phyloP scores from a whole-genome alignment of 371 early-diverging fungal genomes.

The Zychaea mexicana region DNA sequence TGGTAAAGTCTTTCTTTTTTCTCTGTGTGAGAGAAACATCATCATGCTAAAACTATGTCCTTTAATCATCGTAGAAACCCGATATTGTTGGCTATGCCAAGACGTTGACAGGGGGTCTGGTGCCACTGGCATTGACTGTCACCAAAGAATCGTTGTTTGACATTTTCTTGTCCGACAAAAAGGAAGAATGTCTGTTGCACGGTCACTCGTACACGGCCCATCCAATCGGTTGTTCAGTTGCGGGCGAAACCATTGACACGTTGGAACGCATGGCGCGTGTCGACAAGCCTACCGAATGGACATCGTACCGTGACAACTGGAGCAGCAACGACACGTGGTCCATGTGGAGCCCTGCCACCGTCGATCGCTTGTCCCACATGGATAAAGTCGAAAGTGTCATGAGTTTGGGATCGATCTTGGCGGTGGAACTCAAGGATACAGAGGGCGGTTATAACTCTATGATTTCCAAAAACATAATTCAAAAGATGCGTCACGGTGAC shows the following conservation, averaged over 20 bases:
- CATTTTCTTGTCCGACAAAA: conserved; percentile 64
- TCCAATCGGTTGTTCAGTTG: conserved; percentile 82
- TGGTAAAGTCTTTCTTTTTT: conserved; percentile 46
- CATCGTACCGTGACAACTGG: conserved; percentile 47
- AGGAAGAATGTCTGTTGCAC: conserved; percentile 76
- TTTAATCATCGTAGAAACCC: conserved; percentile 60
- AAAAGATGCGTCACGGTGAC: conserved; percentile 41
- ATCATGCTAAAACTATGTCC: not conserved
- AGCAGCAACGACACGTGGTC: conserved; percentile 51
- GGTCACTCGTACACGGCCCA: conserved; percentile 89
- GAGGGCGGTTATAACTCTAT: conserved; percentile 66
- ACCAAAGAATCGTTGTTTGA: conserved; percentile 69
- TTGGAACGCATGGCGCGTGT: conserved; percentile 46
- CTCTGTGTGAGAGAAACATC: not conserved
- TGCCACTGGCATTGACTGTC: conserved; percentile 76
- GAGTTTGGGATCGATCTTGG: conserved; percentile 73
- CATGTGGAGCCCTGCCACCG: conserved; percentile 55
- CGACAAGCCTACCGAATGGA: conserved; percentile 11
- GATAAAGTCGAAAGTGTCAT: conserved; percentile 72
- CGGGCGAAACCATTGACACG: conserved; percentile 59
- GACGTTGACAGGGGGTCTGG: conserved; percentile 76
- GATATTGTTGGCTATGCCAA: conserved; percentile 85
- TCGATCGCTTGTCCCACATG: conserved; percentile 56
- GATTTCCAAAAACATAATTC: conserved; percentile 49
- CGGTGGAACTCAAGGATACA: conserved; percentile 65